phyloP scores from a whole-genome alignment of 2,329 filamentous ascomycete genomes.

The Fusarium anguioides region DNA sequence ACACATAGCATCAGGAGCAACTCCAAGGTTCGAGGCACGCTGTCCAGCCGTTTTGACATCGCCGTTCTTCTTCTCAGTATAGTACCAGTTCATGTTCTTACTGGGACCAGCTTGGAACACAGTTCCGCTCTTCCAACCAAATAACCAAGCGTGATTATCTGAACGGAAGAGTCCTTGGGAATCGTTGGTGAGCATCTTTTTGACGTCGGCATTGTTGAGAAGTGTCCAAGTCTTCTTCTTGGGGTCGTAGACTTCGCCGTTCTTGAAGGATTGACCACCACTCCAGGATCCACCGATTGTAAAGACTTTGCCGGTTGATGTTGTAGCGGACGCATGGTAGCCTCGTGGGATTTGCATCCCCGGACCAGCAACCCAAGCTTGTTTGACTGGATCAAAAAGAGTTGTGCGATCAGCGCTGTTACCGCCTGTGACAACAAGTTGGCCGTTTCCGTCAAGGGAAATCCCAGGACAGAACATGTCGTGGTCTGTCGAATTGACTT shows the following conservation, averaged over 20 bases:
- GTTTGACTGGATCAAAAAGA: constrained; percentile 53
- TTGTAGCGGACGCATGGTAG: constrained; percentile 32
- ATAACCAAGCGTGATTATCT: constrained; percentile 48
- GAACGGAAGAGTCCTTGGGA: constrained; percentile 59
- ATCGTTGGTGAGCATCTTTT: constrained; percentile 62
- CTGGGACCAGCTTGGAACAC: constrained; percentile 66
- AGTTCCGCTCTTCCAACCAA: constrained; percentile 56
- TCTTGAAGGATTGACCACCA: constrained; percentile 13
- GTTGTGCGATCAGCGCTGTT: constrained; percentile 60
- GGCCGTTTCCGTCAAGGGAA: constrained; percentile 59
- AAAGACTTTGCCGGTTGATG: constrained; percentile 23
- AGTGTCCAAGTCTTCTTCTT: constrained; percentile 21
- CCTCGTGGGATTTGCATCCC: constrained; percentile 23
- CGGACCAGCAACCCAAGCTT: constrained; percentile 6
- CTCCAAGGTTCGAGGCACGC: constrained; percentile 49
- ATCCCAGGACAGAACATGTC: constrained; percentile 70
- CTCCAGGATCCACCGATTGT: constrained; percentile 34
- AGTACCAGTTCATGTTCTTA: constrained; percentile 66
- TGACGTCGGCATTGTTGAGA: constrained; percentile 52
- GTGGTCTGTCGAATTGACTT: constrained; percentile 57
- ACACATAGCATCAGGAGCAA: constrained; percentile 62
- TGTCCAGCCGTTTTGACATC: constrained; percentile 27
- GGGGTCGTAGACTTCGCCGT: constrained; percentile 26
- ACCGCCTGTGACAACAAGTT: constrained; percentile 66
- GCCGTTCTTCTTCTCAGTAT: constrained; percentile 48